phyloP scores from a whole-genome alignment of 129 eudicot genomes.

The Flaveria robusta region DNA sequence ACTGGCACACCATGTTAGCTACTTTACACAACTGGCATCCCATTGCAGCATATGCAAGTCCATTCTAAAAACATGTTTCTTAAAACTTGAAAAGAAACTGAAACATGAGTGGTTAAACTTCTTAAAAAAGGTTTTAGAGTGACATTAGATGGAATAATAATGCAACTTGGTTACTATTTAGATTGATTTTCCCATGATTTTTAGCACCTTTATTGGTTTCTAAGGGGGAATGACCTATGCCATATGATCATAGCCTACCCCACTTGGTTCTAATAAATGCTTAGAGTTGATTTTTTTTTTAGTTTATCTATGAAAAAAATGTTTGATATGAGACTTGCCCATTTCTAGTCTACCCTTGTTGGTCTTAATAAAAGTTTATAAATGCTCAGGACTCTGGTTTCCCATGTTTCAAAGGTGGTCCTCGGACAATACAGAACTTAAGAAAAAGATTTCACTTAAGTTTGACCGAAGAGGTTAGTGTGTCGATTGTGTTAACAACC shows the following conservation, averaged over 20 bases:
- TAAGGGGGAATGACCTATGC: background rate
- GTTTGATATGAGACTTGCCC: background rate
- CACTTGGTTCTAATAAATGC: conserved; percentile 2
- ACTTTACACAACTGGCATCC: background rate
- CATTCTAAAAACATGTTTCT: background rate
- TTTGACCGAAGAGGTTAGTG: conserved; percentile 92
- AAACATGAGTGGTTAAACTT: background rate
- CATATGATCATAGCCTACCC: background rate
- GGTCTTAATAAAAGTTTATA: background rate
- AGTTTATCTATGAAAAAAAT: background rate
- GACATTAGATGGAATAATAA: background rate
- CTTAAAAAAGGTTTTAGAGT: background rate
- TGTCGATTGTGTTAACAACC: background rate
- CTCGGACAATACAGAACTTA: conserved; percentile 90
- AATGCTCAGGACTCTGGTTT: conserved; percentile 87
- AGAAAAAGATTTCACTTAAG: conserved; percentile 93
- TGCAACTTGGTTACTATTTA: background rate
- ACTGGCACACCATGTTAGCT: background rate
- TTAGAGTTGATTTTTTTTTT: background rate
- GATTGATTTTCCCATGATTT: background rate
- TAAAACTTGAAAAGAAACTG: background rate
- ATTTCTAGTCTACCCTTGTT: background rate
- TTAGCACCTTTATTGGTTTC: background rate
- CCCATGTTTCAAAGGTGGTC: conserved; percentile 99
- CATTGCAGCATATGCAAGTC: background rate